Evolutionary conservation across 768 basidiomycete genomes (phyloP).

Genomic region (Pulveroboletus frians): DNA sequence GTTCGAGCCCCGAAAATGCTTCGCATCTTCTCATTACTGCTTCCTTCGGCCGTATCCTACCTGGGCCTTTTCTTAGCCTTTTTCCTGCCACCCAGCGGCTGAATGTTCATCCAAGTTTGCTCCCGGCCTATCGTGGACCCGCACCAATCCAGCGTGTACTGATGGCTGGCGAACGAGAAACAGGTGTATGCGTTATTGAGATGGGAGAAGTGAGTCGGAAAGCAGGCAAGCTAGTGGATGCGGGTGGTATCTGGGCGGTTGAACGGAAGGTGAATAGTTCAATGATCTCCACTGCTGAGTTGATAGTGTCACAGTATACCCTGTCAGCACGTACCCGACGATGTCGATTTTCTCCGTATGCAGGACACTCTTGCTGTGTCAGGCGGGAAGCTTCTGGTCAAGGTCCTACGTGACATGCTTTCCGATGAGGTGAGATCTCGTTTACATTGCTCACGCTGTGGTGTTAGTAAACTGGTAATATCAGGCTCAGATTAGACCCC

Average conservation of each 20-base stretch:
- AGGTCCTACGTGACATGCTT: constrained; percentile 61
- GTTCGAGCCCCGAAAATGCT: constrained; percentile 20
- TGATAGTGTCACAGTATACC: neutral
- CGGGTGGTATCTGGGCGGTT: constrained; percentile 64
- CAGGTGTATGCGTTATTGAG: constrained; percentile 77
- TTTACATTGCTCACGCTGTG: neutral
- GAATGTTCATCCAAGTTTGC: constrained; percentile 86
- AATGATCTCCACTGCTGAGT: neutral
- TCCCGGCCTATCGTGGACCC: constrained; percentile 85
- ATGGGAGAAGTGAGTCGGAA: constrained; percentile 54
- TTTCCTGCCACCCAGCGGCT: constrained; percentile 59
- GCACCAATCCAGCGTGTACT: constrained; percentile 86
- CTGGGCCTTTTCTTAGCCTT: constrained; percentile 50
- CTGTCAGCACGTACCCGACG: constrained; percentile 47
- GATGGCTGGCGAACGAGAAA: constrained; percentile 57
- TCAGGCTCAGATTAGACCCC: constrained; percentile 49
- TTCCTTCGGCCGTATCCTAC: constrained; percentile 86
- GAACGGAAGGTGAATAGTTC: constrained; percentile 46
- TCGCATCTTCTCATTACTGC: constrained; percentile 74
- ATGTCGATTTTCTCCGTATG: constrained; percentile 49
- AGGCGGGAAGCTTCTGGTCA: constrained; percentile 70
- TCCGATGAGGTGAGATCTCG: constrained; percentile 42
- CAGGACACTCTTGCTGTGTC: constrained; percentile 52
- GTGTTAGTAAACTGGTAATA: neutral
- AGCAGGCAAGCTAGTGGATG: constrained; percentile 62